Conservation (phyloP, 2,329 filamentous ascomycete species). For the Emmonsiellopsis sp. region DNA sequence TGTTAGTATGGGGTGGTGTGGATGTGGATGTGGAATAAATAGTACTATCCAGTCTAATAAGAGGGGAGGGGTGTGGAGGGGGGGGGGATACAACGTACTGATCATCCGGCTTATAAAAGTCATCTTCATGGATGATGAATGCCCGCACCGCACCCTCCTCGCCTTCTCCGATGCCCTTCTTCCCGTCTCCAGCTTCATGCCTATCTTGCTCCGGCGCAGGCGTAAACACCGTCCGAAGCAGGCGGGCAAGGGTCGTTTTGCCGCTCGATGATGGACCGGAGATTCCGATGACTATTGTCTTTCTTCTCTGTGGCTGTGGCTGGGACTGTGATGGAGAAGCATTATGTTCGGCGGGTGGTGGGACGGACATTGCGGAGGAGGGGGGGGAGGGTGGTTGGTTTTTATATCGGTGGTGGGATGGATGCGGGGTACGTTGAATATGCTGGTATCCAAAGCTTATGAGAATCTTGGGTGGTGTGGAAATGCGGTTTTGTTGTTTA, state of each 20-base stretch:
- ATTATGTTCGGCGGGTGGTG: background rate
- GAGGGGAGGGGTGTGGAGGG: no score
- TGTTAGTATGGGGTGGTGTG: background rate
- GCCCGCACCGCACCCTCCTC: conserved; percentile 15
- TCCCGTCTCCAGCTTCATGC: background rate
- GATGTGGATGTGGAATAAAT: no score
- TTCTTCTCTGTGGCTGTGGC: background rate
- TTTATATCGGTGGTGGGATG: background rate
- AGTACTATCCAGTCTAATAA: no score
- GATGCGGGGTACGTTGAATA: no score
- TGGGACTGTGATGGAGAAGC: background rate
- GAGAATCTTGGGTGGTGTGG: no score
- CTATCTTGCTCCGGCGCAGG: background rate
- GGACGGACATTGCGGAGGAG: background rate
- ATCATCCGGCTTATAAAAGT: conserved; percentile 79
- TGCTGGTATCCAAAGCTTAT: no score
- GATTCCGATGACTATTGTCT: conserved; percentile 49
- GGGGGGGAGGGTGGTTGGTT: background rate
- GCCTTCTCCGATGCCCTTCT: background rate
- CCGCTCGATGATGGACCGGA: conserved; percentile 88
- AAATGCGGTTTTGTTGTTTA: no score
- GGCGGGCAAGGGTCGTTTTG: conserved; percentile 84
- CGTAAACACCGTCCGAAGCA: conserved; percentile 74
- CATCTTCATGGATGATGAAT: conserved; percentile 88
- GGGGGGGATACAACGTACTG: conserved; percentile 41